Conservation (phyloP, 176 grass and related monocot genomes). For the Oryza nivara region DNA sequence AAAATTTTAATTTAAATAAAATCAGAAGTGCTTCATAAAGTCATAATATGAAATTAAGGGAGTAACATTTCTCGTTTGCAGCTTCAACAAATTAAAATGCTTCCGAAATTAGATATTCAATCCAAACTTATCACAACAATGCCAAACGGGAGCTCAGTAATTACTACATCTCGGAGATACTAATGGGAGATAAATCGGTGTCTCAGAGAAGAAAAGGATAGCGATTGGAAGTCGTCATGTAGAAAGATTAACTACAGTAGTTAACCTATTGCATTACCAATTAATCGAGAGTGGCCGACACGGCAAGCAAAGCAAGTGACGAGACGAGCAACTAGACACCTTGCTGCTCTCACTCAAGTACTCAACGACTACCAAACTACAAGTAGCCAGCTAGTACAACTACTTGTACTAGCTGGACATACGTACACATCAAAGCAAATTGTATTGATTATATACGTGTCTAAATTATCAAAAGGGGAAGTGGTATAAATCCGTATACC, state of each 20-base stretch:
- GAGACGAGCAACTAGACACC: background rate
- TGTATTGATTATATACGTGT: background rate
- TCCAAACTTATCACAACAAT: too few species aligned
- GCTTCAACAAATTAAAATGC: too few species aligned
- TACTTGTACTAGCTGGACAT: background rate
- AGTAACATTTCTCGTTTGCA: too few species aligned
- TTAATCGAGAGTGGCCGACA: constrained; percentile 2
- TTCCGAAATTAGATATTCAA: too few species aligned
- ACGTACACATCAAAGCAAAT: background rate
- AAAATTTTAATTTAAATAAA: too few species aligned
- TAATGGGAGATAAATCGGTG: background rate
- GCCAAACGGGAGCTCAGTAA: too few species aligned
- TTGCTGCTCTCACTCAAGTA: background rate
- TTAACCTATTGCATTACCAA: background rate
- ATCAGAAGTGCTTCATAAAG: too few species aligned
- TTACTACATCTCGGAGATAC: too few species aligned
- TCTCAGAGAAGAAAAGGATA: background rate
- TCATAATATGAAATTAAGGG: too few species aligned
- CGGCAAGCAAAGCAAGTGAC: constrained; percentile 17
- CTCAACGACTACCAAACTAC: background rate
- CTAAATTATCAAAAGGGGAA: background rate
- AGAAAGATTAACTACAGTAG: background rate
- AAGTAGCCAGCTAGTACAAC: background rate
- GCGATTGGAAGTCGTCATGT: background rate
- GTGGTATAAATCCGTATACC: background rate